A percentile compares a stretch with the other conserved stretches of the same genome.
phyloP scores from a whole-genome alignment of 1,139 yeast species.

The Debaryomycetaceae sp. region DNA sequence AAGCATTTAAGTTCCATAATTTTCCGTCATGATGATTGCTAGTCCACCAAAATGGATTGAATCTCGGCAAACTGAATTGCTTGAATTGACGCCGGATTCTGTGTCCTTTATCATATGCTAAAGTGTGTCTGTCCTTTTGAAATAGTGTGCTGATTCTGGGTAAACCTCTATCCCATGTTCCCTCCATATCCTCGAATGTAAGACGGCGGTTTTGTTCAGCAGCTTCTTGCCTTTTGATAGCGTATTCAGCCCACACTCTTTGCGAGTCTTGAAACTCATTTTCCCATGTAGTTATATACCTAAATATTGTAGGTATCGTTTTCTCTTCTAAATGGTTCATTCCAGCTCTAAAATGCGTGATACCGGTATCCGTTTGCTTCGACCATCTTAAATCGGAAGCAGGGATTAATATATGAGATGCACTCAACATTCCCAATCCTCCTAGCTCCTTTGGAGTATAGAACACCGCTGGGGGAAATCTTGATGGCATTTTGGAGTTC shows the following conservation, averaged over 20 bases:
- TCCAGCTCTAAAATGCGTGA: conserved; percentile 92
- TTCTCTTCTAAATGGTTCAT: conserved; percentile 80
- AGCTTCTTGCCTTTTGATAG: conserved; percentile 86
- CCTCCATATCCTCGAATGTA: conserved; percentile 91
- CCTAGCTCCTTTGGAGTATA: conserved; percentile 97
- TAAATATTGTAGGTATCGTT: conserved; percentile 86
- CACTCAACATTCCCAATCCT: conserved; percentile 96
- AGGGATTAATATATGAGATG: conserved; percentile 92
- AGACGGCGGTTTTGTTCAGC: conserved; percentile 79
- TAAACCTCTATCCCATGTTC: conserved; percentile 92
- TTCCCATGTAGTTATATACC: conserved; percentile 95
- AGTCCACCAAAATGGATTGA: conserved; percentile 97
- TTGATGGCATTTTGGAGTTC: conserved; percentile 96
- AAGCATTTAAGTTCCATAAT: conserved; percentile 89
- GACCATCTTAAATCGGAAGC: conserved; percentile 92
- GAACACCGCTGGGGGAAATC: conserved; percentile 98
- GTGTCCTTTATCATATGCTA: conserved; percentile 95
- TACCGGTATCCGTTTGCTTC: conserved; percentile 89
- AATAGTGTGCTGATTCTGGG: conserved; percentile 94
- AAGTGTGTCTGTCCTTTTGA: conserved; percentile 91
- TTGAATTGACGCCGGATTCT: conserved; percentile 78
- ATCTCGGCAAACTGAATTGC: conserved; percentile 65
- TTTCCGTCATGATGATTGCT: conserved; percentile 91
- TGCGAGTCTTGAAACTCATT: conserved; percentile 92
- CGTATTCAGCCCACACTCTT: conserved; percentile 97